phyloP scores from a whole-genome alignment of 2,329 filamentous ascomycete species.

The Proliferodiscus dingleyae region DNA sequence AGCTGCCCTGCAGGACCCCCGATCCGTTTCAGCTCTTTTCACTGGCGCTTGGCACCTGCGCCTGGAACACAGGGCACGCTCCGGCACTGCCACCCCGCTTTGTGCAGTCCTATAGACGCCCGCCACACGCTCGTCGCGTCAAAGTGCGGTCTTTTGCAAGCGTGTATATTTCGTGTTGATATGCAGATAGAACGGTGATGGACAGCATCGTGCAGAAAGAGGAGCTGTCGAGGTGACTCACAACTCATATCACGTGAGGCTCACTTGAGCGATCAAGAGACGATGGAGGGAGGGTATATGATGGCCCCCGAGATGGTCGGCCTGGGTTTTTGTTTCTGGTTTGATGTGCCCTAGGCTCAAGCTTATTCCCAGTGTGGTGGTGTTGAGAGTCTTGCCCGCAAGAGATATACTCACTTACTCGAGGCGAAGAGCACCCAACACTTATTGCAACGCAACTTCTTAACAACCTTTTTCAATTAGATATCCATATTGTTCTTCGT shows the following conservation, averaged over 20 bases:
- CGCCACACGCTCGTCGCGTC: slow-evolving; percentile 10
- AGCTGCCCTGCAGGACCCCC: slow-evolving; percentile 3
- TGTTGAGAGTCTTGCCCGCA: not conserved
- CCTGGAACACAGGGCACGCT: slow-evolving; percentile 10
- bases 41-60: slow-evolving; percentile 14
- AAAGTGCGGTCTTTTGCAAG: slow-evolving; percentile 11
- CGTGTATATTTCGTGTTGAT: slow-evolving; percentile 28
- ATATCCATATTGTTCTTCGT: not conserved
- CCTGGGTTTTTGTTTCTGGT: not conserved
- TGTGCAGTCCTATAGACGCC: slow-evolving; percentile 23
- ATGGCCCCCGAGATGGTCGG: slow-evolving; percentile 1
- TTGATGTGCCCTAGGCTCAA: not conserved
- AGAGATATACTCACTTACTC: not conserved
- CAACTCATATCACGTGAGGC: slow-evolving; percentile 4
- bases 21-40: slow-evolving; percentile 15
- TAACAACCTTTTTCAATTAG: not conserved
- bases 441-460: not conserved
- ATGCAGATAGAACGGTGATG: slow-evolving; percentile 3
- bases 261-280: not conserved
- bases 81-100: slow-evolving; percentile 8
- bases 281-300: not conserved
- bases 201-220: slow-evolving; percentile 1
- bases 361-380: not conserved
- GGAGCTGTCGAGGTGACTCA: slow-evolving; percentile 1
- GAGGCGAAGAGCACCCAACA: not conserved